Conservation (phyloP, 495 filamentous ascomycete genomes). For the Hypoxylon fuscum region DNA sequence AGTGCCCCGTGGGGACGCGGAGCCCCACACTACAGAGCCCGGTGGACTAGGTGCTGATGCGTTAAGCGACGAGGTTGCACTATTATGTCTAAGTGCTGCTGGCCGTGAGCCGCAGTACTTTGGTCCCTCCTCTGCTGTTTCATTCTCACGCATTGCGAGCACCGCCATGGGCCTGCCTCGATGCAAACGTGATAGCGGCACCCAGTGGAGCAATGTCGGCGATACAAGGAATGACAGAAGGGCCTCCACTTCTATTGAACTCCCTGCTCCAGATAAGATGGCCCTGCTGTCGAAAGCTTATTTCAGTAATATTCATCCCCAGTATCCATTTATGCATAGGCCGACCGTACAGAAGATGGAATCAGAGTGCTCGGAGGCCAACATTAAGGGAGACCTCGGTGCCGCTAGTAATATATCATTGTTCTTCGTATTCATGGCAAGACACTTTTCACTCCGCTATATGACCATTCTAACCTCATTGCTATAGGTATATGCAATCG, state of each 20-base stretch:
- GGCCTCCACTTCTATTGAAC: background rate
- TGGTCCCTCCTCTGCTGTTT: slow-evolving; percentile 5
- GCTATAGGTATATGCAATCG: too few species aligned
- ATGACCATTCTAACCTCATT: too few species aligned
- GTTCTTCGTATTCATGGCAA: background rate
- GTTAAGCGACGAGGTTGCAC: too few species aligned
- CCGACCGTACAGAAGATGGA: background rate
- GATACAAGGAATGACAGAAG: background rate
- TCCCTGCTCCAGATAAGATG: background rate
- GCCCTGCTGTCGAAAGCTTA: background rate
- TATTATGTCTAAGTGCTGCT: slow-evolving; percentile 3
- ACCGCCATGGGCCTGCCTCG: background rate
- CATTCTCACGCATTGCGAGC: background rate
- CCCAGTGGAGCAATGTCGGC: background rate
- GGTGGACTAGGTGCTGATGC: too few species aligned
- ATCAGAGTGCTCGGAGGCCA: background rate
- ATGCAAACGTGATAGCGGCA: too few species aligned
- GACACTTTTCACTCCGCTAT: too few species aligned
- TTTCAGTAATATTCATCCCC: background rate
- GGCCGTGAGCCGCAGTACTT: slow-evolving; percentile 11
- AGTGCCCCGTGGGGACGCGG: too few species aligned
- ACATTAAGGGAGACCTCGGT: background rate
- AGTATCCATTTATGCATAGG: background rate
- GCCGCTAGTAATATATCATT: too few species aligned
- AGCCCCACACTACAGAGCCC: too few species aligned